Base-by-base conservation (phyloP, 495 filamentous ascomycete genomes). In the Geoglossum glabrum region DNA sequence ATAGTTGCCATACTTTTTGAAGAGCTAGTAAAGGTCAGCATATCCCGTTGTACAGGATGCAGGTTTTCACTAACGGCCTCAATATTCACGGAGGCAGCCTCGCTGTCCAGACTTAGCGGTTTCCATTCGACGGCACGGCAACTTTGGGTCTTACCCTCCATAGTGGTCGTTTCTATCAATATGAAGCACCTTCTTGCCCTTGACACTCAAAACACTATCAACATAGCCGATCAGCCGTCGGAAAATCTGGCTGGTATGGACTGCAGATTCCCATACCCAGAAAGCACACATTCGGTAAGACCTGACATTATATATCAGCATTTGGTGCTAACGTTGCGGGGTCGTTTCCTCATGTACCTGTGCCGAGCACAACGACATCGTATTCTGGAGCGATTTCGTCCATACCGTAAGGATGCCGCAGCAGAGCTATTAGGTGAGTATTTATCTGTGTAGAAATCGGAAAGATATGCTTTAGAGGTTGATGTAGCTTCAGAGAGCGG, bases 101-200 rank as follows among this genome's bases (percentile, higher is more conserved):
- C 90, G 61, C 88, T 95, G 43, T 30, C 27, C 34, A 58, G 43
- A 43, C 11, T 49, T 56, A 56, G 64, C 64, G n/a, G 55, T 25
- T 27, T n/a, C n/a, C 17, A 21, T 33, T 50, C 21, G 25, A 27
- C 23, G 45, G 43, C 19, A 47, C 13, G 17, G 33, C 7, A 9
- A 19, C 28, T 38, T 13, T 36, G 56, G 27, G 19, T 10, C 86
- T 61, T 70, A 94, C 90, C 88, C 93, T 78, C 92, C 92, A 70
- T 98, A 98, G 74, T 97, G 89, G 67, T 95, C 90, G 70, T 97
- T 97, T 71, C 92, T 84, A 72, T 98, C 92, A 67, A 98, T 96
- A 74, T 98, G 94, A 59, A 98, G 78, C 59, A 98, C 93, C 74
- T 96, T 97, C 77, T 93, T 92, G 61, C 92, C 92, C 76, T 97